Conservation (phyloP, 2,329 filamentous ascomycete genomes). For the Incumbomyces delicatus region DNA sequence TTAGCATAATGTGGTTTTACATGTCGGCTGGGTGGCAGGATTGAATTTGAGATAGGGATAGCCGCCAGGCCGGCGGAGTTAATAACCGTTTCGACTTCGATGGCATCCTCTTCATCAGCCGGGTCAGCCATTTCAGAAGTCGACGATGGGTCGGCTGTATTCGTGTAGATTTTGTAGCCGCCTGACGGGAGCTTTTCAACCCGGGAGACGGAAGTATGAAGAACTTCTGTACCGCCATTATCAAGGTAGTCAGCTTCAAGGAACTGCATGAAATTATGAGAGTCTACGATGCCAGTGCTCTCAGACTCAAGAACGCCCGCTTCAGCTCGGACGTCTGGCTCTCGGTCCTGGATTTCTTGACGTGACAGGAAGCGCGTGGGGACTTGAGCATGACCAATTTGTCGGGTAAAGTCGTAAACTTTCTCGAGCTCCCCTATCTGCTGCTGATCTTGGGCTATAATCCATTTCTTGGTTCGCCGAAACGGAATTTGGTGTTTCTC, state of each 20-base stretch:
- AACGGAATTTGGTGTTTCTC: constrained; percentile 56
- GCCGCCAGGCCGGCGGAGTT: constrained; percentile 81
- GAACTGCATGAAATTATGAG: constrained; percentile 71
- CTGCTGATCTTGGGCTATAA: constrained; percentile 69
- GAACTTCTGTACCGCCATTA: constrained; percentile 61
- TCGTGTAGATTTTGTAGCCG: constrained; percentile 62
- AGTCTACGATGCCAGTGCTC: constrained; percentile 84
- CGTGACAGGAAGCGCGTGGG: constrained; percentile 60
- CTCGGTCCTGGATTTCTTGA: constrained; percentile 52
- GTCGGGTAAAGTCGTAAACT: constrained; percentile 44
- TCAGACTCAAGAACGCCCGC: constrained; percentile 72
- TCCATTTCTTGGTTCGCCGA: constrained; percentile 79
- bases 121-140: neutral
- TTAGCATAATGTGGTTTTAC: constrained; percentile 71
- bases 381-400: constrained; percentile 41
- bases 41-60: constrained; percentile 68
- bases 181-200: constrained; percentile 48
- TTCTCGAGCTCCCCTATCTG: constrained; percentile 53
- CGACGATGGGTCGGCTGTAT: constrained; percentile 20
- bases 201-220: constrained; percentile 54
- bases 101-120: constrained; percentile 34
- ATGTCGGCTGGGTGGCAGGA: constrained; percentile 51
- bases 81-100: constrained; percentile 67
- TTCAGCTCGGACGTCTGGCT: constrained; percentile 65
- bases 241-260: constrained; percentile 70